A percentile compares a stretch with the other conserved stretches of the same genome.
Evolutionary conservation across 1,284 basidiomycete genomes (phyloP).

Genomic region (Ustilago hordei): DNA sequence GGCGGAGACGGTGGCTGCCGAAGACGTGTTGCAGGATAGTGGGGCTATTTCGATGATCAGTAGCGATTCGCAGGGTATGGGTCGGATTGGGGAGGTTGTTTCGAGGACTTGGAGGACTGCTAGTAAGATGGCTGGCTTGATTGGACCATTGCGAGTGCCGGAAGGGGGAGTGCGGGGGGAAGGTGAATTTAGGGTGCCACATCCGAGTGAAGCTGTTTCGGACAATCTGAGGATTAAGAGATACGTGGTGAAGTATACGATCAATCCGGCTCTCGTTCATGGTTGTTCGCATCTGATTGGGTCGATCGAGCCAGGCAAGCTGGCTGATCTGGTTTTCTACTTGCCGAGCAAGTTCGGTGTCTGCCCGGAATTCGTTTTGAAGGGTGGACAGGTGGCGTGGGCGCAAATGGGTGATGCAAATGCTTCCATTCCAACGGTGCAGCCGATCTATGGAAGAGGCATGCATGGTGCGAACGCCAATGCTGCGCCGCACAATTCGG

Average conservation of each 20-base stretch:
- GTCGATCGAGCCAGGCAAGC: constrained; percentile 81
- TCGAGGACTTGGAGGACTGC: constrained; percentile 96
- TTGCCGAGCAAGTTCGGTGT: constrained; percentile 90
- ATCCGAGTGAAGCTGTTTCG: constrained; percentile 73
- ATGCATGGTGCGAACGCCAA: no score
- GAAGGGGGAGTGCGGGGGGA: background rate
- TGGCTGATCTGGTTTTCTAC: constrained; percentile 96
- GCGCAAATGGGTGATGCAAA: no score
- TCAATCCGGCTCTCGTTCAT: constrained; percentile 96
- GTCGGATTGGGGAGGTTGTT: constrained; percentile 90
- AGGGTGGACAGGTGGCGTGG: no score
- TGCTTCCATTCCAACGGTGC: no score
- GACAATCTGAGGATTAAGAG: constrained; percentile 98
- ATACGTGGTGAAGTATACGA: constrained; percentile 95
- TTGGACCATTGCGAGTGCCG: constrained; percentile 76
- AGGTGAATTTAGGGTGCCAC: constrained; percentile 4
- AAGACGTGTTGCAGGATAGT: constrained; percentile 93
- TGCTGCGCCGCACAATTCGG: no score
- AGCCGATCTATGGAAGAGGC: no score
- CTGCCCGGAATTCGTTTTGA: no score
- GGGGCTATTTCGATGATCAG: constrained; percentile 96
- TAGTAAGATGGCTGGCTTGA: constrained; percentile 86
- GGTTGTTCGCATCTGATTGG: constrained; percentile 91
- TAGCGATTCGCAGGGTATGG: constrained; percentile 97
- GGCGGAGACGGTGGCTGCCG: constrained; percentile 95